Base-by-base conservation (phyloP, 1,139 yeast species). In the Yamadazyma taylorii region DNA sequence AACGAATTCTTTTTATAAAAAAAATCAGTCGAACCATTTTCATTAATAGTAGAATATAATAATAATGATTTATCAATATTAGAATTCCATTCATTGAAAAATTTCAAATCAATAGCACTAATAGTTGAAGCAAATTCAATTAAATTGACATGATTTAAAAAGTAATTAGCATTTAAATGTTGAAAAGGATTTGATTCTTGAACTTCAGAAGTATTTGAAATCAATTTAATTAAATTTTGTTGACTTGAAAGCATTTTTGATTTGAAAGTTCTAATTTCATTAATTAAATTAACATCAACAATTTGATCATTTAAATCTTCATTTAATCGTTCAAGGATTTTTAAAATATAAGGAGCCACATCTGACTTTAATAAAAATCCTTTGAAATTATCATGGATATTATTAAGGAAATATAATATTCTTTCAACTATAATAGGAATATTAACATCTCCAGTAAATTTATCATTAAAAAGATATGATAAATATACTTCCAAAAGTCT, bases 11-110 rank as follows among this genome's bases (percentile, higher is more conserved):
- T 69, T 46, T 67, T 69, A 53, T 68, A 69, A 40, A 69, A 63
- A 33, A 48, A 50, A 40, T 67, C 71, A 13, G 41, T 37, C n/a
- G 50, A 41, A 1, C 53, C 46, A 31, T 55, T 51, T 13, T 45
- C 44, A 32, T 42, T 37, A 17, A 67, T 53, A 1, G 67, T 55
- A 2, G 68, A 58, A 36, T 50, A 52, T 22, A 70, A 51, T 36
- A 71, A 53, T 32, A 71, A 55, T 5, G 75, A 69, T 45, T 70
- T 70, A 45, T 72, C 78, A 26, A 65, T 53, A 43, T 83, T 76
- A 3, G 96, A 89, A 37, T 87, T 82, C 97, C 97, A 90, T 10
- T 63, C 58, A 21, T 58, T 60, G 52, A 73, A 75, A 51, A 79
- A 84, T 37, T 68, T 70, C 43, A 78, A 58, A 51, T 81, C 84